Evolutionary conservation across 1,139 yeast species (phyloP), one percentile per base, ranked within the genome.

Genomic region (Debaryomyces udenii): DNA sequence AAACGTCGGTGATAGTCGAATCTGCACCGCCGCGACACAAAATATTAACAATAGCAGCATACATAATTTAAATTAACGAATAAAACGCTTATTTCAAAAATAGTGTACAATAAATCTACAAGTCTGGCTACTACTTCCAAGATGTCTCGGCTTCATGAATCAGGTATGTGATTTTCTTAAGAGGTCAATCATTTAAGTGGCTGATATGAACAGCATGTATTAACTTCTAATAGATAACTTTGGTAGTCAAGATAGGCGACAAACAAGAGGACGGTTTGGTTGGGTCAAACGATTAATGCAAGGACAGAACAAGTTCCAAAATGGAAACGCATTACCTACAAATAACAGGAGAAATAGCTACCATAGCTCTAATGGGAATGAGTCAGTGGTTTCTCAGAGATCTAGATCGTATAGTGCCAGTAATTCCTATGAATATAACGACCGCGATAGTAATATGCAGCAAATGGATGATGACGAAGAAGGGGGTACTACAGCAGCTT

Each of bases 271-370:
- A 35, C 56, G 78, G 32, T 73, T 73, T 48, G 67, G 71, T 4
- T 73, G 78, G 78, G 78, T 73, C 15, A 64, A 64, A 44, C 56
- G 78, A 38, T 64, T 73, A 37, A 70, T 73, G 68, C 77, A 71
- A 46, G 75, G 76, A 20, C 77, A 64, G 41, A 66, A 56, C 42
- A 52, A 69, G 41, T 60, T 45, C 11, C 42, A 35, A 20, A 37
- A 34, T 29, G 11, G 13, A 7, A 17, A 22, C 6, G 6, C 30
- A 10, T 7, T 24, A 7, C n/a, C 15, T 2, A 5, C 17, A 23
- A 17, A 18, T 22, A 16, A 23, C 32, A 26, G 35, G 22, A 29
- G 29, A 38, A 16, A 31, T 14, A 26, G 37, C 10, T 13, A 15
- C 9, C 14, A n/a, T 31, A n/a, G 18, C 26, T 14, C 27, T 9